A percentile compares a stretch with the other conserved stretches of the same genome.
Conservation (phyloP, 2,329 filamentous ascomycete species). For the Alternaria viburni region DNA sequence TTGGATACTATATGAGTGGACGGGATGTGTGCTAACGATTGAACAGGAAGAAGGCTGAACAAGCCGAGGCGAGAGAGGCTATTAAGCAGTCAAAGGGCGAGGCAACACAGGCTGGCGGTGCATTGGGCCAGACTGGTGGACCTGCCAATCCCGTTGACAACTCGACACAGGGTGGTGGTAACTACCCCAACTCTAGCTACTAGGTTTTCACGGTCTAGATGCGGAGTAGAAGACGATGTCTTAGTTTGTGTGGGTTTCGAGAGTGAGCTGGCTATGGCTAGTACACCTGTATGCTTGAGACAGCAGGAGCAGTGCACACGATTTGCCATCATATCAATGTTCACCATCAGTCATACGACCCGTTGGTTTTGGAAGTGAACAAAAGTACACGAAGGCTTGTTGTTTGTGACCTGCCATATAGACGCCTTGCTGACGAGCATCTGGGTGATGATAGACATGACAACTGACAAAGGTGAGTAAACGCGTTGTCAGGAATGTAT, state of each 20-base stretch:
- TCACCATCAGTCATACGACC: neutral
- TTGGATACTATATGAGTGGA: neutral
- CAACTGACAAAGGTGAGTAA: neutral
- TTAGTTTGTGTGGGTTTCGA: accelerated
- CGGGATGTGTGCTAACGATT: conserved; percentile 8
- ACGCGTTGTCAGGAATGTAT: accelerated
- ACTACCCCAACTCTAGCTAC: conserved; percentile 34
- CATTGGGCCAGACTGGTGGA: conserved; percentile 55
- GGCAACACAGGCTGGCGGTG: conserved; percentile 50
- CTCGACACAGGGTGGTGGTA: conserved; percentile 10
- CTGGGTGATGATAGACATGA: neutral
- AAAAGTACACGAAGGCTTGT: neutral
- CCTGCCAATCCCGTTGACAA: conserved; percentile 49
- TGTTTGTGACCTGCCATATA: neutral
- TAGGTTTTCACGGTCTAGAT: neutral
- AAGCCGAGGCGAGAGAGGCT: conserved; percentile 50
- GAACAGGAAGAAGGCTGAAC: conserved; percentile 57
- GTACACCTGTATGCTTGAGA: accelerated
- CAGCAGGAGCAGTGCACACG: neutral
- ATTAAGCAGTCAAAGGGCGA: conserved; percentile 49
- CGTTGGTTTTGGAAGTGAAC: neutral
- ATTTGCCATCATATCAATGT: neutral
- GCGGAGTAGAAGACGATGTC: neutral
- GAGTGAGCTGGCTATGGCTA: neutral
- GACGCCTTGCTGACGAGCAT: neutral